Conservation (phyloP, 192 early-diverging fungal species). For the Thoreauomyces humboldtii region DNA sequence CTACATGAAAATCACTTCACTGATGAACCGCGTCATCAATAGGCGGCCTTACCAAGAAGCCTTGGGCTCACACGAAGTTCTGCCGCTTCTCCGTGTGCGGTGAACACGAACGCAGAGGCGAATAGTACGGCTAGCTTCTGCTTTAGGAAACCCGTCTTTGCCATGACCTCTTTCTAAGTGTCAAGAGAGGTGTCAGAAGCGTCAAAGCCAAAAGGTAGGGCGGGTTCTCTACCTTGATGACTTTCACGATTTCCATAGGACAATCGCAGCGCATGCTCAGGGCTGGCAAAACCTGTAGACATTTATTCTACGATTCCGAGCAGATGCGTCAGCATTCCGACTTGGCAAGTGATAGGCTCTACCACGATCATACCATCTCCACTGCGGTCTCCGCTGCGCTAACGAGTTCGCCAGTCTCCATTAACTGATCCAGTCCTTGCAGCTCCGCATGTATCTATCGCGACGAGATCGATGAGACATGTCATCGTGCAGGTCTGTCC, state of each 20-base stretch:
- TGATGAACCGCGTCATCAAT: no score
- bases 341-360: no score
- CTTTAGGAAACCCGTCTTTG: not conserved
- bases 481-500: no score
- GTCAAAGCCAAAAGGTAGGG: not conserved
- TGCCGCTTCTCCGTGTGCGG: not conserved
- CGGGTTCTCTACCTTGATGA: not conserved
- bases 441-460: conserved; percentile 7
- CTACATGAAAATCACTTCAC: no score
- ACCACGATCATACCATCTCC: conserved; percentile 4
- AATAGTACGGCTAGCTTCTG: conserved; percentile 3
- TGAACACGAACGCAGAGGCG: not conserved
- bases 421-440: not conserved
- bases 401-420: not conserved
- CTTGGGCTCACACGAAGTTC: not conserved
- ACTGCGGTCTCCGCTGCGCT: conserved; percentile 1
- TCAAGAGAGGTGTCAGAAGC: no score
- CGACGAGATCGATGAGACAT: no score
- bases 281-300: no score
- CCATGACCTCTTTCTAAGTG: not conserved
- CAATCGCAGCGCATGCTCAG: not conserved
- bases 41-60: not conserved
- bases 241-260: not conserved
- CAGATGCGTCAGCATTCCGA: no score
- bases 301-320: no score